Evolutionary conservation across 2,329 filamentous ascomycete species (phyloP), one percentile per base, ranked within the genome.

Genomic region (Verticillium nonalfalfae): DNA sequence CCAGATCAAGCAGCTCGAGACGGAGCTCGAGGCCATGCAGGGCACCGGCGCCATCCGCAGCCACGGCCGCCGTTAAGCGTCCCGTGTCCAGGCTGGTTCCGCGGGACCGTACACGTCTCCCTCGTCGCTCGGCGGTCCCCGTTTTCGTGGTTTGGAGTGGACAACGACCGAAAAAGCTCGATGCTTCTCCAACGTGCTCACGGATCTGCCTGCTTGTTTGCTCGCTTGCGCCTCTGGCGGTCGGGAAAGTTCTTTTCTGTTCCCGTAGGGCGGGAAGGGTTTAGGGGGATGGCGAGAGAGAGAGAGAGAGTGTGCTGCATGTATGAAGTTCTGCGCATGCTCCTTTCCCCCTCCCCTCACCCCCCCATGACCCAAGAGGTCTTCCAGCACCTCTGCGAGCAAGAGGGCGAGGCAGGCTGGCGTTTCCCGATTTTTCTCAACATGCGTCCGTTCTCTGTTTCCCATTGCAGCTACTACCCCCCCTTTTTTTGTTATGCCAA

Each of bases 11-110:
- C 86, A 90, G 76, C 84, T 96, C 70, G 95, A 99, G 81, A 82
- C 85, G 68, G 95, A 99, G 75, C 89, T 99, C 73, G 95, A 99
- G 79, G 81, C 86, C 69, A 91, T 98, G 87, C 94, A 98, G 79
- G 91, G 91, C 76, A 91, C 85, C 74, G 58, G 58, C n/a, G 87
- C 92, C 73, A 90, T 91, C 74, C 90, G 93, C 81, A 96, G 91
- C 81, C 91, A 95, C 76, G 93, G 93, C 71, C 92, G 93, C 78
- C 93, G 93, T 78, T 97, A 93, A 80, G 60, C 33, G 26, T 34
- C 21, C 35, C 9, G 3, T 31, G 45, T n/a, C n/a, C 5, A 50
- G 18, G 45, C 45, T 50, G 45, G 18, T 50, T 10, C 45, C n/a
- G 6, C 45, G n/a, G n/a, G 10, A n/a, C 9, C 26, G 45, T 21